Base-by-base conservation (phyloP, 2,329 filamentous ascomycete genomes). In the Botrytis aclada region DNA sequence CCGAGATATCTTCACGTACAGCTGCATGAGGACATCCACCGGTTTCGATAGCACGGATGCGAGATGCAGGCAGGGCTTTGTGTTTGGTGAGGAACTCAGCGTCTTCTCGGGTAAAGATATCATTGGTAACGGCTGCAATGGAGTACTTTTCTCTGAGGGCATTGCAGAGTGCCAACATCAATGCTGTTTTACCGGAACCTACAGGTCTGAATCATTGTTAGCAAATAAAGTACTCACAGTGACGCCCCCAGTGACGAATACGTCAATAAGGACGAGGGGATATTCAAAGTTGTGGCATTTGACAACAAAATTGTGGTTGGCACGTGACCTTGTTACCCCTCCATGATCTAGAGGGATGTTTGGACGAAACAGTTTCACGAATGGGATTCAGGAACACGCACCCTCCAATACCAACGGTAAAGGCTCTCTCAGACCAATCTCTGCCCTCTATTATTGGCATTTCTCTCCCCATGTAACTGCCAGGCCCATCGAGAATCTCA, bases 101-200 rank as follows among this genome's bases (percentile, higher is more conserved):
- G 86, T 99, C 96, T 84, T 99, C 96, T 76, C 92, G 92, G 34
- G 95, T 98, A 87, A 98, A 98, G 86, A 98, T 98, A 86, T 98
- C 95, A 87, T 98, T 98, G 67, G 96, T 99, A 34, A 99, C 95
- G 74, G 94, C 96, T 0, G 96, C 96, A 80, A 99, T 92, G 81
- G 91, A 94, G 88, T 93, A 95, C 72, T 88, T 86, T 69, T 90
- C 86, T 75, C 96, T 92, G 10, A 99, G 90, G 12, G 92, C 91
- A 51, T 90, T 90, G 85, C 94, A 98, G 77, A 98, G 92, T 56
- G 93, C 92, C 18, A 98, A 90, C 95, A 99, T 98, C 41, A 98
- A 88, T 29, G 96, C 96, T 0, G 96, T 98, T 84, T 99, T 99
- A 81, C 96, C 96, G 37, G 95, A 98, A 76, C 96, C 96, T 71